These are phyloP conservation scores for Yamadazyma trypodendri DNA, from an alignment of 1,139 yeast species.

Conservation along the genomic window DNA sequence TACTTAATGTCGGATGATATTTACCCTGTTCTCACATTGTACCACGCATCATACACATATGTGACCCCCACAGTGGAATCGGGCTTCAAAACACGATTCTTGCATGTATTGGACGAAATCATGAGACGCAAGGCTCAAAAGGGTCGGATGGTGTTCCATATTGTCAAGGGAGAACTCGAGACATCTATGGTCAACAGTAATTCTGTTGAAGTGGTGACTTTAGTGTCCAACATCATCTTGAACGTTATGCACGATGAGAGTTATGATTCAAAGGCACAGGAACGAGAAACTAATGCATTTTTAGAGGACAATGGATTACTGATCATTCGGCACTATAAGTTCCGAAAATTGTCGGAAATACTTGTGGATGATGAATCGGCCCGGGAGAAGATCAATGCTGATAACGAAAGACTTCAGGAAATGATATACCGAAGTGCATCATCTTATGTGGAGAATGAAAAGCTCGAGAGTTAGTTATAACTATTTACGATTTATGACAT, in stretches of 20 bases:
- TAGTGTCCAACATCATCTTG: constrained; percentile 28
- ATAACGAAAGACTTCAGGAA: constrained; percentile 28
- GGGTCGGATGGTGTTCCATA: constrained; percentile 47
- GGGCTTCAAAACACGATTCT: constrained; percentile 50
- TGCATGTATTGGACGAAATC: constrained; percentile 48
- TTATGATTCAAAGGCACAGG: constrained; percentile 21
- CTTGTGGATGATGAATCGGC: constrained; percentile 15
- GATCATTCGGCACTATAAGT: constrained; percentile 18
- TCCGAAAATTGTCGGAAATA: constrained; percentile 15
- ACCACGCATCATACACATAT: constrained; percentile 51
- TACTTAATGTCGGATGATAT: constrained; percentile 44
- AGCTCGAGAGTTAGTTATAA: constrained; percentile 30
- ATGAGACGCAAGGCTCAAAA: constrained; percentile 33
- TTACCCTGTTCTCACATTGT: constrained; percentile 45
- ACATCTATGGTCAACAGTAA: constrained; percentile 31
- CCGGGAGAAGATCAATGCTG: constrained; percentile 20
- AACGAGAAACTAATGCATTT: constrained; percentile 16
- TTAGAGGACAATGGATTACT: constrained; percentile 16
- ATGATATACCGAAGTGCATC: constrained; percentile 44
- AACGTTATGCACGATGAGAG: constrained; percentile 21
- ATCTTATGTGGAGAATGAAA: constrained; percentile 35
- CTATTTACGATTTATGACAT: constrained; percentile 4
- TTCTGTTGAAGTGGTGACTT: constrained; percentile 27
- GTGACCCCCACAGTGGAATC: constrained; percentile 43
- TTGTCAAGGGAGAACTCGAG: constrained; percentile 41